Evolutionary conservation across 1,284 basidiomycete species (phyloP).

Genomic region (Ceratobasidium sp.): DNA sequence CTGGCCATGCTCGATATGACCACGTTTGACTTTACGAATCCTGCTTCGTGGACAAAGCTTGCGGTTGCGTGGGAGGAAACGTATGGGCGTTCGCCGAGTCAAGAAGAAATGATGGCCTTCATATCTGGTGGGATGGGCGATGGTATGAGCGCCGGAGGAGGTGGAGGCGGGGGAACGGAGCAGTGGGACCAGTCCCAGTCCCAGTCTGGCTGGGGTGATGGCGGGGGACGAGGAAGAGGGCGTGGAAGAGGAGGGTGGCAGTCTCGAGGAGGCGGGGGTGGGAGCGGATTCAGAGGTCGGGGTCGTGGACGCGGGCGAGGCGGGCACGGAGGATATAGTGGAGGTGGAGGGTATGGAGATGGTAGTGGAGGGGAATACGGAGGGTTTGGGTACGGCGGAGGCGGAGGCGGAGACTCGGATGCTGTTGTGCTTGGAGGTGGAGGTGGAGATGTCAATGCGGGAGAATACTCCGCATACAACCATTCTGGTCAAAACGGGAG

Average conservation of each 20-base stretch:
- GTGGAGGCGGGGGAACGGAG: conserved; percentile 61
- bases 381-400: conserved; percentile 55
- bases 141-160: conserved; percentile 54
- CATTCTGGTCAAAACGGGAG: background rate
- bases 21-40: conserved; percentile 43
- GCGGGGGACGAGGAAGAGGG: conserved; percentile 50
- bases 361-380: conserved; percentile 22
- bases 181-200: conserved; percentile 41
- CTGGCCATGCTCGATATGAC: conserved; percentile 37
- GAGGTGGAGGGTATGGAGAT: conserved; percentile 47
- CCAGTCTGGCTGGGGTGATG: conserved; percentile 39
- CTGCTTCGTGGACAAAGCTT: conserved; percentile 42
- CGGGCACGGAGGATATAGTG: conserved; percentile 21
- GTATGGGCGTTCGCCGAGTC: conserved; percentile 43
- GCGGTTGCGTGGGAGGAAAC: conserved; percentile 46
- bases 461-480: conserved; percentile 11
- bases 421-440: conserved; percentile 69
- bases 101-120: conserved; percentile 46
- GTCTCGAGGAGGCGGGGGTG: conserved; percentile 57
- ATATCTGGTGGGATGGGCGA: conserved; percentile 44
- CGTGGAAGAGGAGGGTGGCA: conserved; percentile 62
- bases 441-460: conserved; percentile 50
- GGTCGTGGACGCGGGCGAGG: conserved; percentile 41
- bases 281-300: conserved; percentile 54
- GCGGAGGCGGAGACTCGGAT: conserved; percentile 61